Conservation (phyloP, 139 green algal species). For the Nannochloris sp. region DNA sequence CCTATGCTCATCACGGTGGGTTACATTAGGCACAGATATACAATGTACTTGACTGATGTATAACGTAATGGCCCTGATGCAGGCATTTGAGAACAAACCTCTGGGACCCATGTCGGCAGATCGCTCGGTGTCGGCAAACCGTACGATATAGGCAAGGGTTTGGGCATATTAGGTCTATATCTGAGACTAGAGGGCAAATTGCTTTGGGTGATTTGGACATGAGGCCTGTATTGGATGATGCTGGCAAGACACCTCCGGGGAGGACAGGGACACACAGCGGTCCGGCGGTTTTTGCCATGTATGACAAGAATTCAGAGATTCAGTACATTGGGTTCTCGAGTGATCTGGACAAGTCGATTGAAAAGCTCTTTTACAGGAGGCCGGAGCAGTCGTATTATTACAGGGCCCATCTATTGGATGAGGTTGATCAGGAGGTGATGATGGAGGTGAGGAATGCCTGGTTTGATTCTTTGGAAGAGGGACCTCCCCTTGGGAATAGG, state of each 20-base stretch:
- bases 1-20: no score
- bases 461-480: conserved; percentile 57
- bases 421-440: conserved; percentile 72
- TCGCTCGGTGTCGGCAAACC: not conserved
- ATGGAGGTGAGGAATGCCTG: conserved; percentile 52
- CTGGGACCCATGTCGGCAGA: not conserved
- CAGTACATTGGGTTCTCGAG: conserved; percentile 88
- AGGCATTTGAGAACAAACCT: no score
- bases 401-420: conserved; percentile 40
- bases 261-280: conserved; percentile 24
- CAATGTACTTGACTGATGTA: no score
- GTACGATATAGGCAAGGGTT: not conserved
- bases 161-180: not conserved
- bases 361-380: conserved; percentile 64
- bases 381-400: conserved; percentile 68
- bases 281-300: conserved; percentile 77
- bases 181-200: not conserved
- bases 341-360: conserved; percentile 66
- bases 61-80: no score
- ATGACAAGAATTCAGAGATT: conserved; percentile 67
- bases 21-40: no score
- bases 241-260: not conserved
- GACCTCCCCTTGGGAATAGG: conserved; percentile 65
- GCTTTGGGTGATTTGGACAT: conserved; percentile 42
- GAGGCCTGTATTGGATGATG: no score